Evolutionary conservation across 768 basidiomycete genomes (phyloP).

Genomic region (Leccinum arenicola): DNA sequence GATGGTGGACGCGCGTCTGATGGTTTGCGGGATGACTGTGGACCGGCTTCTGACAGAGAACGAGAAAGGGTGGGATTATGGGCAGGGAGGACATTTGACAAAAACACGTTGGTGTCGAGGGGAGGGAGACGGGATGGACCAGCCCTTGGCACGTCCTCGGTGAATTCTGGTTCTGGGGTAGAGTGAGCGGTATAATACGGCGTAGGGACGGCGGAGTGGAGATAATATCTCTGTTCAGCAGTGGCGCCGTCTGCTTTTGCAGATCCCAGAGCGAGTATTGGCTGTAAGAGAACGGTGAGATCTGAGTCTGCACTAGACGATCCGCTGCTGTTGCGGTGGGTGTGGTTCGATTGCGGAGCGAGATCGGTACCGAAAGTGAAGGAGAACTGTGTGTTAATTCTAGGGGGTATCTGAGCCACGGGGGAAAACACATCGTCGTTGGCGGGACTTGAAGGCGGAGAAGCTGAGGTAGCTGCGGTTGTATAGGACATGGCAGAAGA

Average conservation of each 20-base stretch:
- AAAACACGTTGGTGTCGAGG: slow-evolving; percentile 19
- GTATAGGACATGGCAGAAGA: slow-evolving; percentile 25
- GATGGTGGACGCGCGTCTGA: slow-evolving; percentile 38
- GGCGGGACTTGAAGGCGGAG: slow-evolving; percentile 6
- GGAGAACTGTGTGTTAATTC: slow-evolving; percentile 1
- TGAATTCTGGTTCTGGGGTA: slow-evolving; percentile 27
- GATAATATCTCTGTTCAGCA: slow-evolving; percentile 17
- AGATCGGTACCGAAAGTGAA: slow-evolving; percentile 15
- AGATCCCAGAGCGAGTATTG: slow-evolving; percentile 12
- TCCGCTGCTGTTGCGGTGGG: slow-evolving; percentile 6
- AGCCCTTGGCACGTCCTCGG: slow-evolving; percentile 17
- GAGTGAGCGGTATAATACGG: slow-evolving; percentile 34
- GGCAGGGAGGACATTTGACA: background rate
- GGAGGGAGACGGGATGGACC: slow-evolving; percentile 28
- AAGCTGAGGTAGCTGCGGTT: slow-evolving; percentile 16
- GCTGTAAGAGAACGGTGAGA: slow-evolving; percentile 16
- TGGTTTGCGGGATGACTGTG: slow-evolving; percentile 17
- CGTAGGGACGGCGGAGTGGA: slow-evolving; percentile 23
- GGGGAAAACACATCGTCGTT: slow-evolving; percentile 14
- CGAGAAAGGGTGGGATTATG: slow-evolving; percentile 23
- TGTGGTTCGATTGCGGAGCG: slow-evolving; percentile 1
- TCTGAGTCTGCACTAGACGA: slow-evolving; percentile 22
- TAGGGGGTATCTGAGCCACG: slow-evolving; percentile 4
- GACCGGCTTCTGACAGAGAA: slow-evolving; percentile 26
- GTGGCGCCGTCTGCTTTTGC: slow-evolving; percentile 7